Evolutionary conservation across 192 early-diverging fungal genomes (phyloP).

Genomic region (Entomortierella beljakovae): DNA sequence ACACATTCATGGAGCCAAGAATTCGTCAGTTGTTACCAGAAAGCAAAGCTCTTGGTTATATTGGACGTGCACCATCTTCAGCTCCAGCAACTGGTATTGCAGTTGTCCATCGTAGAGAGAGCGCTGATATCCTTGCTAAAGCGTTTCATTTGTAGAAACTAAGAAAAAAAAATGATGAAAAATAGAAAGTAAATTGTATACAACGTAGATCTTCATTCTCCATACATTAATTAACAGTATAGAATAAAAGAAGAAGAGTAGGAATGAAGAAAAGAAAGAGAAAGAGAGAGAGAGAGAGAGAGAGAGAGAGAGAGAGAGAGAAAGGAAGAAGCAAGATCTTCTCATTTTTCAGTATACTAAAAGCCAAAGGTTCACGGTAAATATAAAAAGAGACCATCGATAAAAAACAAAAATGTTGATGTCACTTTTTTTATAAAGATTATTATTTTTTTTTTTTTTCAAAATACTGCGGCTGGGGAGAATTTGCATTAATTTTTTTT

Average conservation of each 20-base stretch:
- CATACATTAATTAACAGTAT: background rate
- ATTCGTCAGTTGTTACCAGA: slow-evolving; percentile 79
- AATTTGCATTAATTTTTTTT: no score
- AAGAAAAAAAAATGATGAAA: background rate
- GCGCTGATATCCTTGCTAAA: slow-evolving; percentile 65
- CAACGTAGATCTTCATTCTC: background rate
- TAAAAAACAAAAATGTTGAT: no score
- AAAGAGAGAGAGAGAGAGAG: slow-evolving; percentile 7
- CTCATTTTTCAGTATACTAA: no score
- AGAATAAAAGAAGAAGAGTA: slow-evolving; percentile 1
- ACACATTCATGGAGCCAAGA: slow-evolving; percentile 88
- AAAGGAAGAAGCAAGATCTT: background rate
- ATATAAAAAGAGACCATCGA: no score
- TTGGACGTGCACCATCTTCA: slow-evolving; percentile 78
- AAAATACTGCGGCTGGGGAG: no score
- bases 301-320: background rate
- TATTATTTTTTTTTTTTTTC: no score
- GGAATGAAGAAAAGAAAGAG: background rate
- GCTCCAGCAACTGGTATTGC: slow-evolving; percentile 87
- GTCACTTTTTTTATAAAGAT: no score
- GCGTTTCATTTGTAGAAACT: slow-evolving; percentile 54
- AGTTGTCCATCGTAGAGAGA: slow-evolving; percentile 75
- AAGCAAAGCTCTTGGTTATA: slow-evolving; percentile 64
- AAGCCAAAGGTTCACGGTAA: no score
- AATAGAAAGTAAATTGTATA: slow-evolving; percentile 2